Base-by-base conservation (phyloP, 257 asterid genomes). In the Solanum sparsipilum region DNA sequence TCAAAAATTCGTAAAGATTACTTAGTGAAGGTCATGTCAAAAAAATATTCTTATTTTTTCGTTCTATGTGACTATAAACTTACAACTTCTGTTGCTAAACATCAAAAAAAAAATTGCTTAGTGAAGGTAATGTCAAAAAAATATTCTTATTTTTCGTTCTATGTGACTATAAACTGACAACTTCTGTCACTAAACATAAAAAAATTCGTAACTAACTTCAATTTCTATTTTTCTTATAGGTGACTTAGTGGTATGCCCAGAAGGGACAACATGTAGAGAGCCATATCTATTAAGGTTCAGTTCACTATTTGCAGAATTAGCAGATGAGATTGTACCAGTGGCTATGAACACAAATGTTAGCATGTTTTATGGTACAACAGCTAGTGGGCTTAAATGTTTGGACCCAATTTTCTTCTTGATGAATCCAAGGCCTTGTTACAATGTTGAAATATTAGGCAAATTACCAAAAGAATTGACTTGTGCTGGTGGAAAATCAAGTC, bases 241-340 rank as follows among this genome's bases (percentile, higher is more conserved):
- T 0, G 99, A 97, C 41, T 84, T 97, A 41, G 98, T 97, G 15
- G 96, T 97, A 7, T 97, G 98, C 39, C 99, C 99, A 0, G 99
- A 97, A 88, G 99, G 99, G 9, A 97, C 99, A 16, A 97, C 99
- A 0, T 97, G 99, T 88, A 88, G 99, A 23, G 99, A 97, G 90
- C 99, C 98, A 0, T 97, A 97, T 63, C 87, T 97, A 16, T 65
- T 97, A 72, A 86, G 99, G 39, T 97, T 97, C 68, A 97, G 99
- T 91, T 93, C 98, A 0, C 56, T 97, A 82, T 97, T 97, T 79
- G 99, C 99, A 0, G 99, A 97, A 46, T 46, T 97, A 86, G 91
- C 98, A 1, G 94, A 95, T 23, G 96, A 95, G 32, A 94, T 97
- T 6, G 98, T 97, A 1, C 99, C 99, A 13, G 99, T 96, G n/a